phyloP scores from a whole-genome alignment of 352 stramenopile species.

The Globisporangium yorkense region DNA sequence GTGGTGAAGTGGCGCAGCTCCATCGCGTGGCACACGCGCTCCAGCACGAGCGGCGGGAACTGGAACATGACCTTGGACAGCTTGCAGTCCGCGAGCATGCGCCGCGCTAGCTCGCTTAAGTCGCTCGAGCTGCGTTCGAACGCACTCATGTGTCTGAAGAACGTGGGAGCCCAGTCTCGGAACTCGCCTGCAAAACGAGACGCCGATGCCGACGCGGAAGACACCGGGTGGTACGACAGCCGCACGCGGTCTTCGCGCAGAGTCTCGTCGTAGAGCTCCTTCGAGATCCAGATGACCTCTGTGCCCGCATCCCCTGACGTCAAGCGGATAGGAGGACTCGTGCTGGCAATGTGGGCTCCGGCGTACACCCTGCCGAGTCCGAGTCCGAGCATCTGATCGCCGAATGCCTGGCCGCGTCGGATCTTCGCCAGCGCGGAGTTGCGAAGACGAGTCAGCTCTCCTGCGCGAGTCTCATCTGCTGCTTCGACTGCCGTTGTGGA shows the following conservation, averaged over 20 bases:
- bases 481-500: background rate
- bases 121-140: constrained; percentile 8
- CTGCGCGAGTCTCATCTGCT: background rate
- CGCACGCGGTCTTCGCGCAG: constrained; percentile 35
- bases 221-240: constrained; percentile 27
- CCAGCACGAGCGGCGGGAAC: constrained; percentile 47
- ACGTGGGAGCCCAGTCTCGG: constrained; percentile 7
- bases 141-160: constrained; percentile 1
- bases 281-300: constrained; percentile 39
- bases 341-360: constrained; percentile 7
- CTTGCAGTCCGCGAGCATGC: constrained; percentile 25
- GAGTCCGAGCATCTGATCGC: constrained; percentile 51
- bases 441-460: constrained; percentile 4
- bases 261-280: constrained; percentile 26
- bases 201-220: background rate
- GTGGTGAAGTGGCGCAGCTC: constrained; percentile 23
- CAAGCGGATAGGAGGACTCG: constrained; percentile 22
- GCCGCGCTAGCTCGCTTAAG: constrained; percentile 7
- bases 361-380: constrained; percentile 18
- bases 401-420: constrained; percentile 35
- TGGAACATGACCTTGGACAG: constrained; percentile 45
- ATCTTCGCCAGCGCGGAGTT: constrained; percentile 22
- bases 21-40: constrained; percentile 42
- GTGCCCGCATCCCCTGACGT: constrained; percentile 32
- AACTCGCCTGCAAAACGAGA: constrained; percentile 5